Evolutionary conservation across 2,329 filamentous ascomycete species (phyloP), one percentile per base, ranked within the genome.

Genomic region (Anthostomella pinea): DNA sequence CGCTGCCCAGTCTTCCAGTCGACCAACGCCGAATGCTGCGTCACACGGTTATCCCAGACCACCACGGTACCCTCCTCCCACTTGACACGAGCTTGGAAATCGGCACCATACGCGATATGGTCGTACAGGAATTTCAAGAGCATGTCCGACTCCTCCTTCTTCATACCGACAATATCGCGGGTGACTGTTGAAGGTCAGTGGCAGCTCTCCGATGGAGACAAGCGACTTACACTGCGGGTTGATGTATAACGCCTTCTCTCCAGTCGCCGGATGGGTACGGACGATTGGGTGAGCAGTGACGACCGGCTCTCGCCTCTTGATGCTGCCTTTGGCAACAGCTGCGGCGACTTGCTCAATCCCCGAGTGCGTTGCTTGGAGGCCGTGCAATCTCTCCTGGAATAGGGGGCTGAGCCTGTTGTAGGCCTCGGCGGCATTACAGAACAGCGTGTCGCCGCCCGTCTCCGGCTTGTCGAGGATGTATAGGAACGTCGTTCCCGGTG

Each of bases 401-500:
- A 79, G 75, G 0, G 87, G 85, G 37, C 83, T 89, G 3, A 96
- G 73, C 5, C 89, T 75, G 45, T 81, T 77, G 59, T 95, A 96
- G 1, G 90, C 89, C 61, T 85, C 83, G 0, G 73, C 87, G 50
- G 84, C 79, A 57, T 94, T 85, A 29, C 74, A 79, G 54, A 95
- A 95, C 3, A 94, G 67, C 0, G 89, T 95, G 58, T 95, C 89
- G 30, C 89, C 90, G 22, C 89, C 89, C 1, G 79, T 82, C 24
- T 77, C 71, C 1, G 89, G 89, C 28, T 78, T 82, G 57, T 95
- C 88, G n/a, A 96, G 75, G 32, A 89, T 73, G 58, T 94, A 95
- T 22, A 95, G 65, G 64, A 95, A 94, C 0, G 90, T 95, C 0
- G 88, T 95, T 19, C 88, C 87, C 0, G 90, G 88, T 2, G 90